A percentile compares a stretch with the other conserved stretches of the same genome.
These are phyloP conservation scores for Orbilia brochopaga DNA, from an alignment of 2,329 filamentous ascomycete genomes.

Conservation along the genomic window DNA sequence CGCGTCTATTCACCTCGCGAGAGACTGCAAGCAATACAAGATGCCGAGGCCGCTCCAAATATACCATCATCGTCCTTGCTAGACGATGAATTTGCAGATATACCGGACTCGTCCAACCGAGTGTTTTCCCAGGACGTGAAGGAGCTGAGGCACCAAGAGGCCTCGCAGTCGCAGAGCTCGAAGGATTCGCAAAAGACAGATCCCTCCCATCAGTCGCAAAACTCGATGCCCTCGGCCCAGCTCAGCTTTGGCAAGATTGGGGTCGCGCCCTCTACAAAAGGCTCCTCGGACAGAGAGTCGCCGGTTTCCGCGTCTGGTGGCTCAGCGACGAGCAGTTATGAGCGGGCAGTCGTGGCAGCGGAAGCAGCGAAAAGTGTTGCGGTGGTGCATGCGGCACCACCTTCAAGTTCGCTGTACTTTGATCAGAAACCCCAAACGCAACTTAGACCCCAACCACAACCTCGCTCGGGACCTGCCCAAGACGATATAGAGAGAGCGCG, in stretches of 20 bases:
- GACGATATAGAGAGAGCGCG: conserved; percentile 23
- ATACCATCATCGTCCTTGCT: background rate
- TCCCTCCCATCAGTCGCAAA: conserved; percentile 17
- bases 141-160: conserved; percentile 27
- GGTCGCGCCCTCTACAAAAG: conserved; percentile 33
- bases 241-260: conserved; percentile 41
- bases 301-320: background rate
- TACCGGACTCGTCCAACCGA: conserved; percentile 39
- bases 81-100: conserved; percentile 14
- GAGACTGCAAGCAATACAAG: conserved; percentile 1
- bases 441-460: conserved; percentile 28
- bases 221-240: conserved; percentile 38
- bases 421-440: conserved; percentile 42
- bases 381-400: conserved; percentile 17
- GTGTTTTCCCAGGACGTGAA: conserved; percentile 42
- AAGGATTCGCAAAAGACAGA: conserved; percentile 26
- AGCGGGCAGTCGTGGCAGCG: background rate
- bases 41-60: background rate
- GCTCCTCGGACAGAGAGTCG: conserved; percentile 12
- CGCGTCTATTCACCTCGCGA: background rate
- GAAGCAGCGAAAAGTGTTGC: conserved; percentile 42
- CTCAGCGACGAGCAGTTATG: background rate
- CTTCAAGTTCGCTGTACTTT: conserved; percentile 5
- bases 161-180: conserved; percentile 27
- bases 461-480: conserved; percentile 12